Evolutionary conservation across 106 monocot species (phyloP).

Genomic region (Cymbidium sinense): DNA sequence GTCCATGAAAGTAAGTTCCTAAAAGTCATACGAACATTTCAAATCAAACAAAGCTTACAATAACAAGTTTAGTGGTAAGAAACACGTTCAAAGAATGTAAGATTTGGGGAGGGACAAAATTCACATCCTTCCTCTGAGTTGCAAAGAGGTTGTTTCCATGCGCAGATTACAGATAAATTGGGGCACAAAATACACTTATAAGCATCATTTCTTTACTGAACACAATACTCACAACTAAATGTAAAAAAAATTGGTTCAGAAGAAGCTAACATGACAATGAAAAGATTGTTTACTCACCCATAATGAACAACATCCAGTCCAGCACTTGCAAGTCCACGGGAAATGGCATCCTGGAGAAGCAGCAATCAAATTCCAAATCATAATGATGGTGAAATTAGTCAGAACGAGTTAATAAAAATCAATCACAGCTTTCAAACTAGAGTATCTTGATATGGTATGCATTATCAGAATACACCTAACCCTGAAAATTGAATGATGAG

Average conservation of each 20-base stretch:
- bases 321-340: constrained; percentile 62
- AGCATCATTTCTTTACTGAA: not conserved
- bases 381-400: not conserved
- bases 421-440: not conserved
- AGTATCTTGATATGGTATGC: not conserved
- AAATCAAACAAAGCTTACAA: not conserved
- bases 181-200: not conserved
- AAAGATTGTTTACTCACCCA: constrained; percentile 50
- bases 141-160: not conserved
- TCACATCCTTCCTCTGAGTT: not conserved
- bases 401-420: not conserved
- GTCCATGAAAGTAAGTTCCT: not conserved
- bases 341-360: constrained; percentile 68
- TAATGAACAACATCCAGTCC: constrained; percentile 84
- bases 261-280: not conserved
- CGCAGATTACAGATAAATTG: not conserved
- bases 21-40: not conserved
- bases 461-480: not conserved
- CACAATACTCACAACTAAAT: not conserved
- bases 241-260: not conserved
- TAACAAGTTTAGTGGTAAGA: not conserved
- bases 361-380: not conserved
- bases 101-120: not conserved
- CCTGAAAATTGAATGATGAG: not conserved
- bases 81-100: not conserved